Conservation (phyloP, 2,329 filamentous ascomycete species). For the Neonectria magnoliae region DNA sequence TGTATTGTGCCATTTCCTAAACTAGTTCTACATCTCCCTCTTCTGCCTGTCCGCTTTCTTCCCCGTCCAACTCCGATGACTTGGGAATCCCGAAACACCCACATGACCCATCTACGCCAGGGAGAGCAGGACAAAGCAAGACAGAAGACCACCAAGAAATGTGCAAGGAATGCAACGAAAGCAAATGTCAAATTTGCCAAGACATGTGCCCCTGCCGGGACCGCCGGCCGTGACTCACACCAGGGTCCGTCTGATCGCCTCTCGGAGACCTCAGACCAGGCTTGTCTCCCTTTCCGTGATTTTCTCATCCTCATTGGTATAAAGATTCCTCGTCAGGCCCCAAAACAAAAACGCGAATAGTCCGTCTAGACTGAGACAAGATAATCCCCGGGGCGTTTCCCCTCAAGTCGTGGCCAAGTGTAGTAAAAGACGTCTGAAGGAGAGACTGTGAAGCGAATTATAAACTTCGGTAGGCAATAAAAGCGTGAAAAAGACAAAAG, state of each 20-base stretch:
- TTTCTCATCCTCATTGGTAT: slow-evolving; percentile 45
- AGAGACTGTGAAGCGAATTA: slow-evolving; percentile 55
- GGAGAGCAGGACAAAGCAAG: slow-evolving; percentile 17
- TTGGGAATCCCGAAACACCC: slow-evolving; percentile 12
- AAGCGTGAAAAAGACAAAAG: slow-evolving; percentile 33
- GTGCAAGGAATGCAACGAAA: slow-evolving; percentile 43
- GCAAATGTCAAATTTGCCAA: slow-evolving; percentile 46
- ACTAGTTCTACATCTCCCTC: slow-evolving; percentile 43
- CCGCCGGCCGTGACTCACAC: slow-evolving; percentile 41
- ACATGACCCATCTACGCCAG: slow-evolving; percentile 7
- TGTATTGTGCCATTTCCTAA: slow-evolving; percentile 45
- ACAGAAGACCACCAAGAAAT: slow-evolving; percentile 23
- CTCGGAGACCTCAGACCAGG: slow-evolving; percentile 37
- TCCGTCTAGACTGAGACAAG: slow-evolving; percentile 44
- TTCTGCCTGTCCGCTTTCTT: slow-evolving; percentile 18
- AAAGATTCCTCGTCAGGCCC: slow-evolving; percentile 43
- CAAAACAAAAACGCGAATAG: slow-evolving; percentile 35
- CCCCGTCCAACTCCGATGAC: slow-evolving; percentile 19
- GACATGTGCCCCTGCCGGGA: slow-evolving; percentile 41
- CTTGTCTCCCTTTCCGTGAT: slow-evolving; percentile 32
- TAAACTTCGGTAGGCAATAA: slow-evolving; percentile 45
- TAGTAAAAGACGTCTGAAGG: slow-evolving; percentile 46
- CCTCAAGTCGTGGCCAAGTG: slow-evolving; percentile 45
- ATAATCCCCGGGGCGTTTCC: slow-evolving; percentile 39
- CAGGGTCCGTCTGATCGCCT: slow-evolving; percentile 36